Base-by-base conservation (phyloP, 768 basidiomycete species). In the Lactarius vividus region DNA sequence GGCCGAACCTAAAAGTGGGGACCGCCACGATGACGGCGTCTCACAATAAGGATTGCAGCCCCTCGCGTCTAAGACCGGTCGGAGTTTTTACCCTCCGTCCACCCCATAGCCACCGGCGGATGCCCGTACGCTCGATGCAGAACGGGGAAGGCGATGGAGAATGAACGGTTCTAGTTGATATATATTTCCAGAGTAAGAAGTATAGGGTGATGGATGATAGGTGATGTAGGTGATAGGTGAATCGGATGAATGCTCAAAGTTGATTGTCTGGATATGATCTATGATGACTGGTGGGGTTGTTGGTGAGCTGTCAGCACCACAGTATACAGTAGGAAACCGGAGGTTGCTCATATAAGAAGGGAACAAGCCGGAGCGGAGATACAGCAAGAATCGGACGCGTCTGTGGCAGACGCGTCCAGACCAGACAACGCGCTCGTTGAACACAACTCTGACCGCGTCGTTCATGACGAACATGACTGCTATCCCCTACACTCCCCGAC, bases 401-500 rank as follows among this genome's bases (percentile, higher is more conserved):
- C 57, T 63, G 66, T 63, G 61, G 62, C 66, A 63, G 52, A 29
- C 59, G 31, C 57, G 28, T 35, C 33, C 20, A 9, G 6, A 29
- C 3, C 28, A 9, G 6, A 29, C 3, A 28, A 54, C 61, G 18
- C 55, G 6, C 46, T 35, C 40, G 18, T 37, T 61, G 46, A 49
- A 23, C 58, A 15, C 16, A 31, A n/a, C 52, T 20, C 29, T 28
- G 29, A 28, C 37, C 49, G 61, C 33, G 33, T 52, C 57, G 11
- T 35, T 18, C 9, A 63, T 60, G 60, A 59, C 61, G 44, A 67
- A 35, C 40, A 66, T 62, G 61, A 65, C 68, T 20, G 49, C 69
- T 20, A 59, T 42, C 13, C 53, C 71, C 6, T 65, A 65, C 56
- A 57, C 66, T 15, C 39, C 71, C 29, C 72, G 75, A 56, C 72